Percentiles rank a stretch among this genome's conserved stretches.
Evolutionary conservation across 352 stramenopile genomes (phyloP).

Genomic region (Globisporangium cederbergense): DNA sequence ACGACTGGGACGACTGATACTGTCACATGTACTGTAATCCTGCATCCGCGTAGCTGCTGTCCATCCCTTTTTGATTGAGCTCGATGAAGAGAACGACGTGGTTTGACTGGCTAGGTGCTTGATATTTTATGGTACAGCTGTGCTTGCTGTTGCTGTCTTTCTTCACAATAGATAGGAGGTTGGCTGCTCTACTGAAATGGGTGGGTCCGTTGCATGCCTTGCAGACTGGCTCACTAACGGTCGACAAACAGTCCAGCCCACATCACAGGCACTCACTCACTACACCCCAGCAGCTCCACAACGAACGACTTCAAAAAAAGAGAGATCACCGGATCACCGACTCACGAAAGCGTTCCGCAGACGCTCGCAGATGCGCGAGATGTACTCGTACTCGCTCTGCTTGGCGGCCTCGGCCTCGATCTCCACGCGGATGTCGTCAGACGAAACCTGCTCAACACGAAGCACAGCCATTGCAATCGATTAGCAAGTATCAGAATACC

Average conservation of each 20-base stretch:
- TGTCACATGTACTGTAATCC: neutral
- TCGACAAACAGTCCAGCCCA: slow-evolving; percentile 2
- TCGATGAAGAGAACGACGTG: slow-evolving; percentile 7
- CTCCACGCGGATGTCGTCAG: slow-evolving; percentile 39
- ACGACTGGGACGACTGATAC: slow-evolving; percentile 80
- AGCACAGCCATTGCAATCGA: neutral
- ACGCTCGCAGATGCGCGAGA: slow-evolving; percentile 47
- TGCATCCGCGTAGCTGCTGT: neutral
- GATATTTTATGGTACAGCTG: slow-evolving; percentile 48
- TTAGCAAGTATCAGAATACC: neutral
- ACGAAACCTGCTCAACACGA: slow-evolving; percentile 40
- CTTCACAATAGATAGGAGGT: slow-evolving; percentile 38
- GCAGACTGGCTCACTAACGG: slow-evolving; percentile 6
- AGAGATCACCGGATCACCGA: slow-evolving; percentile 18
- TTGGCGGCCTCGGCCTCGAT: slow-evolving; percentile 38
- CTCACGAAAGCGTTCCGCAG: slow-evolving; percentile 42
- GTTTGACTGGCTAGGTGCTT: slow-evolving; percentile 13
- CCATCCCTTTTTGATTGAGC: neutral
- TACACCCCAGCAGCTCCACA: slow-evolving; percentile 8
- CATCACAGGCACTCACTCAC: neutral
- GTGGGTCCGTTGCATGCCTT: neutral
- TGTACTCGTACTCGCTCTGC: slow-evolving; percentile 40
- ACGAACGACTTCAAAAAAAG: slow-evolving; percentile 9
- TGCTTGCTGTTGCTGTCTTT: slow-evolving; percentile 14
- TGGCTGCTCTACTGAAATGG: neutral